Conservation (phyloP, 2,329 filamentous ascomycete genomes). For the Fusarium illudens region DNA sequence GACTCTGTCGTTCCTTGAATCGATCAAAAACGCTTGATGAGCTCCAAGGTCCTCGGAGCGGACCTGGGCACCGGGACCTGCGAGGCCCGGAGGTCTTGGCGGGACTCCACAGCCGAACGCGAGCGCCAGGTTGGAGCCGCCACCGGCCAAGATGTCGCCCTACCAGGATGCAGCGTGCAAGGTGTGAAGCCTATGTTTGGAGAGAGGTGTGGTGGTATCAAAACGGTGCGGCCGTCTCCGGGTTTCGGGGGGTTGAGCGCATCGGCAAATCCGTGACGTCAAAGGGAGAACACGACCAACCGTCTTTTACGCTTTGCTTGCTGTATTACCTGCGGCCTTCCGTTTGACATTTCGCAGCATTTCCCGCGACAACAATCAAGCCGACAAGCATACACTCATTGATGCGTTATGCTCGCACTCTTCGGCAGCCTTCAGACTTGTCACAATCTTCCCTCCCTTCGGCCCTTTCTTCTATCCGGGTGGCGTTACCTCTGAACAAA, state of each 20-base stretch:
- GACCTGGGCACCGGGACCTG: slow-evolving; percentile 12
- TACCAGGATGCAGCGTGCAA: slow-evolving; percentile 1
- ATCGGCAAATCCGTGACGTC: slow-evolving; percentile 32
- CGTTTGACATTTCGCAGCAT: neutral
- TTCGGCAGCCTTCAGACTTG: neutral
- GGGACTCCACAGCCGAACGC: slow-evolving; percentile 22
- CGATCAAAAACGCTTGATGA: neutral
- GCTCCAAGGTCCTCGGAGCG: slow-evolving; percentile 16
- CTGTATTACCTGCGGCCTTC: neutral
- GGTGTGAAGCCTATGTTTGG: slow-evolving; percentile 4
- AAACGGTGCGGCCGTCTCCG: slow-evolving; percentile 17
- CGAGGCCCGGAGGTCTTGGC: slow-evolving; percentile 32
- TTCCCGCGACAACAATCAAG: neutral
- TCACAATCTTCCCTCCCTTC: slow-evolving; percentile 6
- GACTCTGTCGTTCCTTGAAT: slow-evolving; percentile 18
- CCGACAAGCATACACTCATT: neutral
- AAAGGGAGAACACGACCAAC: neutral
- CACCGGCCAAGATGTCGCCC: slow-evolving; percentile 21
- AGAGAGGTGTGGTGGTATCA: slow-evolving; percentile 25
- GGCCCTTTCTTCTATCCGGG: slow-evolving; percentile 16
- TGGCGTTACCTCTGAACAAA: slow-evolving; percentile 14
- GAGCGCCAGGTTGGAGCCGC: slow-evolving; percentile 34
- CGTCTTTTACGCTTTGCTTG: slow-evolving; percentile 15
- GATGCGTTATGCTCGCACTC: neutral
- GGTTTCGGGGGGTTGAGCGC: slow-evolving; percentile 1